Evolutionary conservation across 345 rosid species (phyloP).

Genomic region (Aquilaria malaccensis): DNA sequence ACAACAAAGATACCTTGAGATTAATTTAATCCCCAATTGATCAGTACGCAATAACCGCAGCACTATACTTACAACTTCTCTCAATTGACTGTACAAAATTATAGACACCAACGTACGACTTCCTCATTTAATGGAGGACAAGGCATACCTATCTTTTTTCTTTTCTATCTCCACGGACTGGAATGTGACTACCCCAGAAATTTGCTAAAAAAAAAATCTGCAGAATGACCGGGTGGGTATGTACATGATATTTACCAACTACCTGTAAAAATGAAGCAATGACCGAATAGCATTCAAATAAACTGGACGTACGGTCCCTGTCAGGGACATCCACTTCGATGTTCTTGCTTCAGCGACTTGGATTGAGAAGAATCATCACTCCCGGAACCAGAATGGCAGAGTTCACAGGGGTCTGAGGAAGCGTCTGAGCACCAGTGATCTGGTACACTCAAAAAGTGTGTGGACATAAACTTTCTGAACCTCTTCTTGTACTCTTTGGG

Average conservation of each 20-base stretch:
- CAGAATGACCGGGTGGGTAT: constrained; percentile 39
- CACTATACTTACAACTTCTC: constrained; percentile 27
- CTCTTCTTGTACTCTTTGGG: constrained; percentile 89
- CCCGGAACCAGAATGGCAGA: constrained; percentile 23
- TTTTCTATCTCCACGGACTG: background rate
- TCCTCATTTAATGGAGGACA: background rate
- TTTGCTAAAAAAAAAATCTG: constrained; percentile 43
- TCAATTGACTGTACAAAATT: constrained; percentile 22
- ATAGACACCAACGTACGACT: constrained; percentile 4
- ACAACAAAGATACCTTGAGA: too few species aligned
- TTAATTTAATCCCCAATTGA: background rate
- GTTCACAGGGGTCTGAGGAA: constrained; percentile 28
- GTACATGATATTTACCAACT: constrained; percentile 18
- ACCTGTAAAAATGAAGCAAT: constrained; percentile 4
- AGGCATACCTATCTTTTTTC: constrained; percentile 9
- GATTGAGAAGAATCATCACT: constrained; percentile 19
- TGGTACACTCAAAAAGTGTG: constrained; percentile 78
- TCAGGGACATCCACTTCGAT: constrained; percentile 8
- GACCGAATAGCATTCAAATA: background rate
- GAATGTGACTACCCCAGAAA: constrained; percentile 36
- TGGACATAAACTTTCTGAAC: constrained; percentile 91
- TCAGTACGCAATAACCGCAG: constrained; percentile 6
- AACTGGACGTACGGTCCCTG: constrained; percentile 8
- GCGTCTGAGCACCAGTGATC: constrained; percentile 71
- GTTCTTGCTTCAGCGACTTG: constrained; percentile 7